Evolutionary conservation across 2,329 filamentous ascomycete genomes (phyloP).

Genomic region (Sclerotinia trifoliorum): DNA sequence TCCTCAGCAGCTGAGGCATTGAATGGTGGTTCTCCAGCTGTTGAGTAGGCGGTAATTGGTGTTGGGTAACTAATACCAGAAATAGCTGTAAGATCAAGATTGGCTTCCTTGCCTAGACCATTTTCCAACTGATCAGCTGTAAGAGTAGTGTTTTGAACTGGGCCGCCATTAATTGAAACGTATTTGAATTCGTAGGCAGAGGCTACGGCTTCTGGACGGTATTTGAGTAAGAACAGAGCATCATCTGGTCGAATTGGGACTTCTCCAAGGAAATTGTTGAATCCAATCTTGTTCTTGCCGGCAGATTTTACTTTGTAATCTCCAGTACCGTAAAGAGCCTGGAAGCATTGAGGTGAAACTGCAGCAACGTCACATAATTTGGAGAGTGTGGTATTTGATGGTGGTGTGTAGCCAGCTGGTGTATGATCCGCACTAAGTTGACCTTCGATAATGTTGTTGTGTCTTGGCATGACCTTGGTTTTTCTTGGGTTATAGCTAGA

Average conservation of each 20-base stretch:
- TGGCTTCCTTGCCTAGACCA: conserved; percentile 46
- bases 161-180: conserved; percentile 26
- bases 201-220: conserved; percentile 28
- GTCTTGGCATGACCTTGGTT: conserved; percentile 3
- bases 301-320: conserved; percentile 28
- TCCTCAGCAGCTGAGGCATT: conserved; percentile 43
- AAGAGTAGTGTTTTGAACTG: conserved; percentile 26
- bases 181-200: conserved; percentile 27
- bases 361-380: conserved; percentile 61
- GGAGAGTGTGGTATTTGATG: conserved; percentile 34
- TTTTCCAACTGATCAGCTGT: conserved; percentile 24
- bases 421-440: not conserved
- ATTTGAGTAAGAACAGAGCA: conserved; percentile 28
- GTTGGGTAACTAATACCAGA: conserved; percentile 54
- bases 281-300: conserved; percentile 30
- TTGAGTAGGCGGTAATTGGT: conserved; percentile 54
- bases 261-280: conserved; percentile 34
- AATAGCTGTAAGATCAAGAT: conserved; percentile 57
- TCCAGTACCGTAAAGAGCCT: conserved; percentile 29
- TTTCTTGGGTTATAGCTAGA: conserved; percentile 8
- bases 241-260: conserved; percentile 31
- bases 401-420: conserved; percentile 35
- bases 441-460: conserved; percentile 18
- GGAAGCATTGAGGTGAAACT: conserved; percentile 31
- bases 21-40: conserved; percentile 54